These are phyloP conservation scores for Styphnolobium japonicum DNA, from an alignment of 306 rosid species.

Conservation along the genomic window DNA sequence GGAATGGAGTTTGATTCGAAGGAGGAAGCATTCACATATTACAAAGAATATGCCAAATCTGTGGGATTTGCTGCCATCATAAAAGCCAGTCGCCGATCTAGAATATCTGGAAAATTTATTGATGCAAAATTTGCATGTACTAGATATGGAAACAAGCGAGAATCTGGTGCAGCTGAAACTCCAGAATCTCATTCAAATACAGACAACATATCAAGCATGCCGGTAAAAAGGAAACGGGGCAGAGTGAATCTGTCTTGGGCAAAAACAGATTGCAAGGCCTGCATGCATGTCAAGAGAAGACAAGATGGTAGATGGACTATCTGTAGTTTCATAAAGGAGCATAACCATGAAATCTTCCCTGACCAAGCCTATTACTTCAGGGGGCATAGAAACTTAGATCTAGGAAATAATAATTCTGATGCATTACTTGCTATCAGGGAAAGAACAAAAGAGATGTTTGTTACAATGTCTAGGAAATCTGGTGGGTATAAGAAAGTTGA, in stretches of 20 bases:
- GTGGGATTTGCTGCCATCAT: conserved; percentile 76
- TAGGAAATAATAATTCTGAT: background rate
- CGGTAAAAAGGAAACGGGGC: conserved; percentile 20
- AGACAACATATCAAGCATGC: conserved; percentile 46
- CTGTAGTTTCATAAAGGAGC: conserved; percentile 70
- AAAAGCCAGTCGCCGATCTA: conserved; percentile 79
- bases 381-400: background rate
- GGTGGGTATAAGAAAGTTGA: conserved; percentile 66
- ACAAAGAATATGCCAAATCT: conserved; percentile 76
- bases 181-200: background rate
- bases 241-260: conserved; percentile 39
- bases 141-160: conserved; percentile 69
- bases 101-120: conserved; percentile 73
- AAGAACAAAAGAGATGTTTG: conserved; percentile 62
- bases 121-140: conserved; percentile 90
- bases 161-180: conserved; percentile 39
- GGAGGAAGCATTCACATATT: conserved; percentile 75
- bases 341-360: conserved; percentile 68
- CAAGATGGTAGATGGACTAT: conserved; percentile 75
- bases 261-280: conserved; percentile 85
- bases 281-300: conserved; percentile 82
- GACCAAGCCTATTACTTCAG: conserved; percentile 35
- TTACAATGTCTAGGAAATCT: conserved; percentile 67
- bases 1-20: conserved; percentile 82
- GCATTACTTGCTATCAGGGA: conserved; percentile 45